phyloP scores from a whole-genome alignment of 257 asterid species.

The Prunella vulgaris region DNA sequence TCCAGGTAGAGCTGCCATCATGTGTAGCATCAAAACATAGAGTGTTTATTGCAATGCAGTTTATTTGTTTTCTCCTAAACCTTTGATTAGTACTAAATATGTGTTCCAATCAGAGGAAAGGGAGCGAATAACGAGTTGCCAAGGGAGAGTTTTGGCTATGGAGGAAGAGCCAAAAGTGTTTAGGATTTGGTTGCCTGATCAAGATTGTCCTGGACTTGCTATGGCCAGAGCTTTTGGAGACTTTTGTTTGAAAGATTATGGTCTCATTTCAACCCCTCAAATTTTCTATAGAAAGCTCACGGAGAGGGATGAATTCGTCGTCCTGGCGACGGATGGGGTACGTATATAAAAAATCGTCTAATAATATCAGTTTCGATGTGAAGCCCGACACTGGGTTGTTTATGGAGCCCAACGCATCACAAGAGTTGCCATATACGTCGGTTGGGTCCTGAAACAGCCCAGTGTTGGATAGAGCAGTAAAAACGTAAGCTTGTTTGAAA shows the following conservation, averaged over 20 bases:
- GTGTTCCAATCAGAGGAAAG: slow-evolving; percentile 43
- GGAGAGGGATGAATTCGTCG: slow-evolving; percentile 62
- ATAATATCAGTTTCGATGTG: background rate
- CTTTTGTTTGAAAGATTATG: slow-evolving; percentile 80
- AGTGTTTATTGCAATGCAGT: background rate
- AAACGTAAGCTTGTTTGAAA: background rate
- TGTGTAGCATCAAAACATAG: background rate
- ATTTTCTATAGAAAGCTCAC: slow-evolving; percentile 52
- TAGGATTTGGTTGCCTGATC: slow-evolving; percentile 89
- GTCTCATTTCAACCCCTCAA: slow-evolving; percentile 72
- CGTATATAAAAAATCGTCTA: background rate
- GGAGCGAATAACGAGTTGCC: slow-evolving; percentile 46
- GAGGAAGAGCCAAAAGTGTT: slow-evolving; percentile 73
- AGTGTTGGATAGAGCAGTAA: background rate
- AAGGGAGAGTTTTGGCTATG: slow-evolving; percentile 84
- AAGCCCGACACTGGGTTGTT: background rate
- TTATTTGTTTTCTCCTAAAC: background rate
- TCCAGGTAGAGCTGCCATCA: slow-evolving; percentile 49
- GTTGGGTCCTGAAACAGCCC: background rate
- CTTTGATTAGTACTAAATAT: background rate
- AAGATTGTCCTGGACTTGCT: slow-evolving; percentile 91
- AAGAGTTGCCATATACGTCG: background rate
- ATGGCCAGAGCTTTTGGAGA: slow-evolving; percentile 97
- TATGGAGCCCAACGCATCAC: background rate
- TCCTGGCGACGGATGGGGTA: slow-evolving; percentile 93